Conservation (phyloP, 1,284 basidiomycete genomes). For the Puccinia brachypodii region DNA sequence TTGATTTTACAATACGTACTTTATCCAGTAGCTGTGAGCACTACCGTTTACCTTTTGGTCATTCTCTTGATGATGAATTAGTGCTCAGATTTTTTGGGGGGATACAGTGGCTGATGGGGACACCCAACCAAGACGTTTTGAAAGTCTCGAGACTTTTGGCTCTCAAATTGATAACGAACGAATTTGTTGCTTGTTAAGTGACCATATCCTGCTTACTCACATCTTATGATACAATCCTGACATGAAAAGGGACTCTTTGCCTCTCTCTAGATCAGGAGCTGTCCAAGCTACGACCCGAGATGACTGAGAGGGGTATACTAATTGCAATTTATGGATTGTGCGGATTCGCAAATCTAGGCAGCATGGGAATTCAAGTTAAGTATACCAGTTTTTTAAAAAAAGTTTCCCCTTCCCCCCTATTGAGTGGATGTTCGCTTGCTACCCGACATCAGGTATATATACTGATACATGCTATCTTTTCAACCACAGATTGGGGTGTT, state of each 20-base stretch:
- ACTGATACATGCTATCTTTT: not conserved
- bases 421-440: not conserved
- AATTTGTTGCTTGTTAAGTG: conserved; percentile 63
- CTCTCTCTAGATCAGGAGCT: conserved; percentile 30
- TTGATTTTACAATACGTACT: conserved; percentile 78
- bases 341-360: conserved; percentile 80
- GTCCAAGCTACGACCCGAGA: conserved; percentile 60
- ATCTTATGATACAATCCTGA: not conserved
- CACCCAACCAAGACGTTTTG: conserved; percentile 57
- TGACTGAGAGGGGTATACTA: conserved; percentile 71
- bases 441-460: not conserved
- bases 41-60: not conserved
- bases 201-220: not conserved
- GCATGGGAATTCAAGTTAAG: conserved; percentile 70
- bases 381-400: not conserved
- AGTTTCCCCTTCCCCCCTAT: not conserved
- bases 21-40: conserved; percentile 69
- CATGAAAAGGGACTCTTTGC: not conserved
- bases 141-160: conserved; percentile 67
- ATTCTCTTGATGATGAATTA: not conserved
- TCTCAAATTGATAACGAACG: conserved; percentile 73
- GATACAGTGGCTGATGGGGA: conserved; percentile 69
- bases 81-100: too few relatives aligned
- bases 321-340: conserved; percentile 81
- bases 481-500: conserved; percentile 35